These are phyloP conservation scores for Nowakowskiella sp. DNA, from an alignment of 192 early-diverging fungal species.

Conservation along the genomic window DNA sequence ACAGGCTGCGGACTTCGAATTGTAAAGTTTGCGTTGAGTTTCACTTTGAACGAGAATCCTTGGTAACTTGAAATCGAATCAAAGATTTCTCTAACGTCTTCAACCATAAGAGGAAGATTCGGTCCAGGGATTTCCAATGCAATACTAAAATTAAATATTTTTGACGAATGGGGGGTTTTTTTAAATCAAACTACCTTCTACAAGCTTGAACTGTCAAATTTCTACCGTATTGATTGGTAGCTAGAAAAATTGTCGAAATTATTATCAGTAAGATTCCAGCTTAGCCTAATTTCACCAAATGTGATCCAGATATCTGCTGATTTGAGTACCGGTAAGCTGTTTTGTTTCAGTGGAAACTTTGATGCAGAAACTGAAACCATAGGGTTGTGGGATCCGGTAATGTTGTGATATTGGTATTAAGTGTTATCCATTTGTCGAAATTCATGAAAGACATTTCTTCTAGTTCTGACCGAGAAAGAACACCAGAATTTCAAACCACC, in stretches of 20 bases:
- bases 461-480: conserved; percentile 31
- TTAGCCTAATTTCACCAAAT: not conserved
- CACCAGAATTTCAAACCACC: conserved; percentile 44
- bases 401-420: conserved; percentile 30
- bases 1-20: not conserved
- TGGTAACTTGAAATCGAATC: not conserved
- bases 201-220: conserved; percentile 21
- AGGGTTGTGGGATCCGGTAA: conserved; percentile 24
- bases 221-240: not conserved
- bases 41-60: not conserved
- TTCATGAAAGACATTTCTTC: conserved; percentile 15
- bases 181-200: too few relatives aligned
- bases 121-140: too few relatives aligned
- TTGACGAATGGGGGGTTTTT: too few relatives aligned
- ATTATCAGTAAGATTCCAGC: conserved; percentile 2
- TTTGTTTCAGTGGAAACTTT: not conserved
- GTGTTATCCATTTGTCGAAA: conserved; percentile 20
- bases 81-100: too few relatives aligned
- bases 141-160: too few relatives aligned
- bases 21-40: not conserved
- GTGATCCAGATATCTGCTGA: not conserved
- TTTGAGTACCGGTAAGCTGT: not conserved
- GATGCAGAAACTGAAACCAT: conserved; percentile 8
- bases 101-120: too few relatives aligned
- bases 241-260: conserved; percentile 25